A percentile compares a stretch with the other conserved stretches of the same genome.
These are phyloP conservation scores for Cytospora paraplurivora DNA, from an alignment of 2,329 filamentous ascomycete species.

Conservation along the genomic window DNA sequence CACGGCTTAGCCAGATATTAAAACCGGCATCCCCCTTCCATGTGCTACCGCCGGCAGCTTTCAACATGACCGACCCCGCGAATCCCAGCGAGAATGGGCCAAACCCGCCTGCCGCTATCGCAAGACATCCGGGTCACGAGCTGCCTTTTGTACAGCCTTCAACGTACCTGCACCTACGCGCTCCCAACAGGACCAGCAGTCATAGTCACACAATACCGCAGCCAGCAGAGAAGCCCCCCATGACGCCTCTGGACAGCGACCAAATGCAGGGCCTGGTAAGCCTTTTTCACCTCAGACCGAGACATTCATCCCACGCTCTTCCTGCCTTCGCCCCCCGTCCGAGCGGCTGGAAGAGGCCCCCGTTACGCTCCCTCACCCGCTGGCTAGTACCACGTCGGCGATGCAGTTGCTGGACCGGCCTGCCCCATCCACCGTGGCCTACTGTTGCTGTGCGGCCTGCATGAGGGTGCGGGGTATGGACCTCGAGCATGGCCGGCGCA, in stretches of 20 bases:
- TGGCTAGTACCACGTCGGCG: constrained; percentile 25
- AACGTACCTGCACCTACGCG: constrained; percentile 50
- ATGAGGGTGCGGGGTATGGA: constrained; percentile 28
- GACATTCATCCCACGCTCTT: constrained; percentile 23
- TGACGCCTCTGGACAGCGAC: constrained; percentile 70
- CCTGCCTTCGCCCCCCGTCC: constrained; percentile 20
- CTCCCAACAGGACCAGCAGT: constrained; percentile 27
- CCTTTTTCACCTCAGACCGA: constrained; percentile 20
- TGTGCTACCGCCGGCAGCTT: constrained; percentile 17
- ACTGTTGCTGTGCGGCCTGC: constrained; percentile 18
- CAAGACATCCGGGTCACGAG: constrained; percentile 46
- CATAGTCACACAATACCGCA: constrained; percentile 42
- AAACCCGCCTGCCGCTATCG: constrained; percentile 29
- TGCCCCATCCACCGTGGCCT: constrained; percentile 13
- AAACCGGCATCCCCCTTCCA: constrained; percentile 21
- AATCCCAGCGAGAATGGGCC: constrained; percentile 32
- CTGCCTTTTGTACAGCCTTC: constrained; percentile 63
- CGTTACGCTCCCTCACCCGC: constrained; percentile 13
- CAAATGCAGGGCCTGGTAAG: constrained; percentile 78
- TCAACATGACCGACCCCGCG: constrained; percentile 30
- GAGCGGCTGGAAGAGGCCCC: constrained; percentile 10
- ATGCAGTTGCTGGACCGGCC: constrained; percentile 19
- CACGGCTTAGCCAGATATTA: constrained; percentile 16
- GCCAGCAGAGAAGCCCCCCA: constrained; percentile 41
- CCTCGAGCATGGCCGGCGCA: constrained; percentile 14